Evolutionary conservation across 495 filamentous ascomycete species (phyloP), one percentile per base, ranked within the genome.

Genomic region (Bombardia bombarda): DNA sequence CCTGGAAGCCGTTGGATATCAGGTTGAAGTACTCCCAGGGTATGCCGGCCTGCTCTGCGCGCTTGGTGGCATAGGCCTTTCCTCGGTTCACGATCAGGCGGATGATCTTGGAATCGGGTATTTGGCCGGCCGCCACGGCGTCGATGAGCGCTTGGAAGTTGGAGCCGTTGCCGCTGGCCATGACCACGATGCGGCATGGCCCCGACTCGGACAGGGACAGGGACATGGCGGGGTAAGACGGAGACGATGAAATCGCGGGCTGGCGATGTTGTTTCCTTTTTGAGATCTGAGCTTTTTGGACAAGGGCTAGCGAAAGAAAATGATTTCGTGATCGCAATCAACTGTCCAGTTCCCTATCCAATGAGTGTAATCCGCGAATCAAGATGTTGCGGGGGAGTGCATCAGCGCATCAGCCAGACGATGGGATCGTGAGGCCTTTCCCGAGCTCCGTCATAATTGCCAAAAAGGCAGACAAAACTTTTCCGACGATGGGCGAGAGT

Each of bases 141-240:
- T 94, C 83, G 54, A 95, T 92, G 30, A 95, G 74, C 24, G 88
- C 88, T 69, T 94, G 88, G 19, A 97, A 79, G 58, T 96, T 96
- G 37, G 85, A 78, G 48, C 90, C 90, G 50, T 74, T 80, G 57
- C 86, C 90, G 43, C 82, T 90, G 52, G 57, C 56, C 46, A 69
- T 53, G 24, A 69, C 65, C 23, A 62, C 38, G 38, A 69, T 64
- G 20, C 60, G 59, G 40, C 63, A 68, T 37, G 53, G 56, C 9
- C 45, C 45, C 7, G 56, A 28, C 26, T 8, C 9, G 9, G 26
- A 13, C 9, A 13, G 9, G 9, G 26, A 13, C 26, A 10, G 9
- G 9, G 26, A 28, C 26, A 28, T 28, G 9, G 26, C 26, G 26
- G 26, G 26, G 26, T 28, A 28, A 28, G 26, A n/a, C n/a, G n/a